phyloP scores from a whole-genome alignment of 768 basidiomycete genomes.

The Pisolithus orientalis region DNA sequence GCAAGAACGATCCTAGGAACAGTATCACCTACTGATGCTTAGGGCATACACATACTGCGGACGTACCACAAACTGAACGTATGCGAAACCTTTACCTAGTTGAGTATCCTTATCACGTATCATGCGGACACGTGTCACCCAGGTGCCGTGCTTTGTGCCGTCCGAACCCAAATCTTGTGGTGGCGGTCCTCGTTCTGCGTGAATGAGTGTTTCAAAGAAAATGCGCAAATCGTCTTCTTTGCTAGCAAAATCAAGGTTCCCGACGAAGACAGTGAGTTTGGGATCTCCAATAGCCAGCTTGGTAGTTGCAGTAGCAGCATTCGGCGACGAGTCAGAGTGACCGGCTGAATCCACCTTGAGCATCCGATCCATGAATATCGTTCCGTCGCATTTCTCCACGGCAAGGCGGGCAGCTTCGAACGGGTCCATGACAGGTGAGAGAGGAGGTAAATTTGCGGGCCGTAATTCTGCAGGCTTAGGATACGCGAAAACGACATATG shows the following conservation, averaged over 20 bases:
- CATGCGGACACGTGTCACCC: constrained; percentile 84
- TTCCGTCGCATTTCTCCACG: constrained; percentile 59
- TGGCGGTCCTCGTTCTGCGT: constrained; percentile 61
- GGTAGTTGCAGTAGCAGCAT: constrained; percentile 15
- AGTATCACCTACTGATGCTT: background rate
- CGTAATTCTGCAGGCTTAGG: constrained; percentile 36
- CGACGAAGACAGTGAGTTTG: constrained; percentile 82
- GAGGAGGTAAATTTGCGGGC: constrained; percentile 47
- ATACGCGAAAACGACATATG: constrained; percentile 89
- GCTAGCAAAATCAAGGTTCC: constrained; percentile 87
- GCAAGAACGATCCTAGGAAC: constrained; percentile 72
- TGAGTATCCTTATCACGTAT: constrained; percentile 88
- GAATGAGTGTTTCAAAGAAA: constrained; percentile 79
- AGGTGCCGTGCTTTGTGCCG: constrained; percentile 37
- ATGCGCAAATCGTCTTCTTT: constrained; percentile 84
- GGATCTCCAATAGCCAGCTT: constrained; percentile 48
- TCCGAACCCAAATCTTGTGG: constrained; percentile 22
- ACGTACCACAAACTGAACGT: constrained; percentile 75
- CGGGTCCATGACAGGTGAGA: constrained; percentile 49
- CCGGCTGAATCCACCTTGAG: constrained; percentile 73
- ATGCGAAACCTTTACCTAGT: constrained; percentile 93
- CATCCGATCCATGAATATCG: constrained; percentile 67
- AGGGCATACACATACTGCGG: background rate
- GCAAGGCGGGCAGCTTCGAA: constrained; percentile 61
- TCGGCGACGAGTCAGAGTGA: constrained; percentile 18